Conservation (phyloP, 164 flowering plant species). For the Aristolochia fimbriata region DNA sequence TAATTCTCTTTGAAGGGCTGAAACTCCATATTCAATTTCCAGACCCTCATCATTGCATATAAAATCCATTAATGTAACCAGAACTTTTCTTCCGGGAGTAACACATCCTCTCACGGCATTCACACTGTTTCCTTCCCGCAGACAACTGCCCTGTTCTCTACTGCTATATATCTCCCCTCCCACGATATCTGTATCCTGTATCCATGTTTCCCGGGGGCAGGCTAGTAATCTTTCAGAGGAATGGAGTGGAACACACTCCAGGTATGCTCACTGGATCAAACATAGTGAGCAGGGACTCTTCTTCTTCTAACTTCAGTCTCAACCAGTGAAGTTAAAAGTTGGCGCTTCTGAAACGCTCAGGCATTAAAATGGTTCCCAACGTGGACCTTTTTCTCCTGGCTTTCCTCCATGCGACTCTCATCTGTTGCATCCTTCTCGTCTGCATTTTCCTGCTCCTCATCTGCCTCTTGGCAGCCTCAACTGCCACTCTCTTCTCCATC, state of each 20-base stretch:
- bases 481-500: constrained; percentile 18
- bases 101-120: too few relatives aligned
- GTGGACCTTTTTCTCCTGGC: constrained; percentile 27
- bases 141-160: too few relatives aligned
- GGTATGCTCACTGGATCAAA: not conserved
- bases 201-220: too few relatives aligned
- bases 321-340: too few relatives aligned
- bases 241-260: too few relatives aligned
- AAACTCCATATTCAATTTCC: not conserved
- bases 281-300: not conserved
- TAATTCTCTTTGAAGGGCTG: not conserved
- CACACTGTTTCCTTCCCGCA: too few relatives aligned
- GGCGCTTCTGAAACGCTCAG: not conserved
- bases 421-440: constrained; percentile 17
- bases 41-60: not conserved
- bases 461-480: constrained; percentile 15
- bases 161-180: too few relatives aligned
- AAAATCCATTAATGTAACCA: too few relatives aligned
- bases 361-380: constrained; percentile 21
- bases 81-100: too few relatives aligned
- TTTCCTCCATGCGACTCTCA: constrained; percentile 23
- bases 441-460: constrained; percentile 8
- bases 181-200: too few relatives aligned
- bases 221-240: too few relatives aligned
- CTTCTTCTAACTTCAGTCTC: not conserved